A percentile compares a stretch with the other conserved stretches of the same genome.
These are phyloP conservation scores for Piper longum DNA, from an alignment of 164 flowering plant genomes.

Conservation along the genomic window DNA sequence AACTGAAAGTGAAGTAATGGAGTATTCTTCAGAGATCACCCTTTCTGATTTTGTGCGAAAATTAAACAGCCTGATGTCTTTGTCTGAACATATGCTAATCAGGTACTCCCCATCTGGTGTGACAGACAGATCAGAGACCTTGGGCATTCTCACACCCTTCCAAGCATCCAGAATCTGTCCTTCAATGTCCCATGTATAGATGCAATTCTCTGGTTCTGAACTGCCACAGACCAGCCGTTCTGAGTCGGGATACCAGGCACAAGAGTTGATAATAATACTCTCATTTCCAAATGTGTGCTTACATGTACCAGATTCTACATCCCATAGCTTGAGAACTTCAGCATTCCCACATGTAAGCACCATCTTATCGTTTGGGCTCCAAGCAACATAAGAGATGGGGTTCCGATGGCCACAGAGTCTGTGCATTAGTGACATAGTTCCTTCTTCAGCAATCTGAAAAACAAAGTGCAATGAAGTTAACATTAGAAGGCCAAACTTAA, in stretches of 20 bases:
- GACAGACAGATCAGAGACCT: conserved; percentile 66
- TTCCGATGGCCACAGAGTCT: conserved; percentile 49
- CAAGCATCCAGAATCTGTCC: conserved; percentile 73
- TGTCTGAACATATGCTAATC: conserved; percentile 53
- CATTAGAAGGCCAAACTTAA: not conserved
- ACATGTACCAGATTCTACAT: conserved; percentile 73
- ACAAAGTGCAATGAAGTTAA: not conserved
- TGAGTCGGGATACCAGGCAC: conserved; percentile 95
- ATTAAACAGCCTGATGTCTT: conserved; percentile 52
- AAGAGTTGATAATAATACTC: conserved; percentile 60
- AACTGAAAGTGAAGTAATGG: conserved; percentile 69
- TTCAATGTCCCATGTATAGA: conserved; percentile 69
- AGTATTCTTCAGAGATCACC: conserved; percentile 48
- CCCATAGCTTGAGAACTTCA: conserved; percentile 87
- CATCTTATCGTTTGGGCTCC: conserved; percentile 90
- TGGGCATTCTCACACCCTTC: conserved; percentile 73
- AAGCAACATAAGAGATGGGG: conserved; percentile 72
- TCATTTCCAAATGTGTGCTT: conserved; percentile 55
- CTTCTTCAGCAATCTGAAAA: conserved; percentile 51
- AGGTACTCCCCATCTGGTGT: conserved; percentile 68
- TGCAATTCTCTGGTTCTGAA: conserved; percentile 65
- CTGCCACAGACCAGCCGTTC: conserved; percentile 66
- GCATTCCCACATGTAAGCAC: conserved; percentile 80
- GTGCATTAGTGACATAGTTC: conserved; percentile 33
- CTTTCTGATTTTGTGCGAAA: conserved; percentile 44